Evolutionary conservation across 768 basidiomycete genomes (phyloP).

Genomic region (Galerina marginata): DNA sequence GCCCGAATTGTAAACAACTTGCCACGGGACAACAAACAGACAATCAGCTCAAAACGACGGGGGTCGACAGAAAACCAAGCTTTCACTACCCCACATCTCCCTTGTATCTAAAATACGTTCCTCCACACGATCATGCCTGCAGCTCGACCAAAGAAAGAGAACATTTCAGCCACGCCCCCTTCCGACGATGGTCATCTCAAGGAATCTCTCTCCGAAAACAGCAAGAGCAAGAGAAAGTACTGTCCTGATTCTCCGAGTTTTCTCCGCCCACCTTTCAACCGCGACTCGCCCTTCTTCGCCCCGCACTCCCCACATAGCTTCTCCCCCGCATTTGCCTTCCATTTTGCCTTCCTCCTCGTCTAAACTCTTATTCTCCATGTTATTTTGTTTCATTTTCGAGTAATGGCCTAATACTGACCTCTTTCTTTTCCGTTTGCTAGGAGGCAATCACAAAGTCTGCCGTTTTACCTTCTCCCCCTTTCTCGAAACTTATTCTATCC

Average conservation of each 20-base stretch:
- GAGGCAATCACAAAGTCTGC: constrained; percentile 86
- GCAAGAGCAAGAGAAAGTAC: constrained; percentile 82
- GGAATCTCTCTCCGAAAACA: constrained; percentile 66
- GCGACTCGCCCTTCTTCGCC: constrained; percentile 39
- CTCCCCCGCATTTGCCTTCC: constrained; percentile 31
- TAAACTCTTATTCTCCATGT: constrained; percentile 37
- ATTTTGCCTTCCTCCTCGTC: constrained; percentile 21
- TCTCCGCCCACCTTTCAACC: constrained; percentile 52
- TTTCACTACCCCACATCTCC: constrained; percentile 33
- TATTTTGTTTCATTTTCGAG: constrained; percentile 34
- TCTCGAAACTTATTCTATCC: constrained; percentile 21
- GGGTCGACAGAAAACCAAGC: constrained; percentile 28
- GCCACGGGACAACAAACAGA: constrained; percentile 50
- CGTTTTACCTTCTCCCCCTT: background rate
- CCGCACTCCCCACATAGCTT: constrained; percentile 46
- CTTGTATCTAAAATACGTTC: constrained; percentile 35
- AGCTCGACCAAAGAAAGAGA: constrained; percentile 71
- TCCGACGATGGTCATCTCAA: constrained; percentile 66
- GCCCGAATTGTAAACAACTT: constrained; percentile 45
- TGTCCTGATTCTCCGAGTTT: constrained; percentile 60
- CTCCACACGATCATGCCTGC: constrained; percentile 61
- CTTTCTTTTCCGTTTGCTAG: constrained; percentile 43
- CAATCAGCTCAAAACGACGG: constrained; percentile 41
- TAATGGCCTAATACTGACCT: constrained; percentile 37
- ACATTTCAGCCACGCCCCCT: constrained; percentile 62